Evolutionary conservation across 768 basidiomycete genomes (phyloP).

Genomic region (Suillus clintonianus): DNA sequence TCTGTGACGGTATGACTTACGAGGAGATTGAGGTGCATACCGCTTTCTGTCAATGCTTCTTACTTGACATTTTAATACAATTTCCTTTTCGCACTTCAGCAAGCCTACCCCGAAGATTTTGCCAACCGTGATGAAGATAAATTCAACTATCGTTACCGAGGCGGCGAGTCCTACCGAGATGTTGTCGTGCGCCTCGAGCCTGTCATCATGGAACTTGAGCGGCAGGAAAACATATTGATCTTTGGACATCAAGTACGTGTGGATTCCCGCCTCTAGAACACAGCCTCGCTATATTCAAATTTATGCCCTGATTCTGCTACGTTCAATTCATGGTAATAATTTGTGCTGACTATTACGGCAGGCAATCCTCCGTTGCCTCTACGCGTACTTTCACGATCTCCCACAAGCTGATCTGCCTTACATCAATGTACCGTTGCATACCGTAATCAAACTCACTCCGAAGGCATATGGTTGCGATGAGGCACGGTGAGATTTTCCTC

Average conservation of each 20-base stretch:
- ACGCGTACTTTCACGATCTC: slow-evolving; percentile 95
- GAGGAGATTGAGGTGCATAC: slow-evolving; percentile 89
- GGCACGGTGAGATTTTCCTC: slow-evolving; percentile 57
- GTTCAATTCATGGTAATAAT: slow-evolving; percentile 4
- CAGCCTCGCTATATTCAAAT: background rate
- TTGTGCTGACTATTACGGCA: slow-evolving; percentile 4
- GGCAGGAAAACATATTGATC: slow-evolving; percentile 96
- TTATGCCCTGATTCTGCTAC: background rate
- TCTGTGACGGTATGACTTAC: slow-evolving; percentile 99
- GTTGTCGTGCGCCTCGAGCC: slow-evolving; percentile 95
- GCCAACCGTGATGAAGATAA: slow-evolving; percentile 98
- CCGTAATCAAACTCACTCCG: slow-evolving; percentile 96
- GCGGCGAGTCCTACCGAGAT: slow-evolving; percentile 97
- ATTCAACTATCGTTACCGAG: slow-evolving; percentile 98
- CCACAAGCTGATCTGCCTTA: slow-evolving; percentile 95
- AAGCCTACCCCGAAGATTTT: slow-evolving; percentile 96
- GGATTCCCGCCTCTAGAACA: background rate
- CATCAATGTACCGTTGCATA: slow-evolving; percentile 96
- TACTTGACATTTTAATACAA: background rate
- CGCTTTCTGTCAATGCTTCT: background rate
- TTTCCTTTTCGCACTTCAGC: slow-evolving; percentile 42
- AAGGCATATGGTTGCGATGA: slow-evolving; percentile 99
- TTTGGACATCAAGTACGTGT: slow-evolving; percentile 84
- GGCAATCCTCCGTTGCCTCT: slow-evolving; percentile 58
- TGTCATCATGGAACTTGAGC: slow-evolving; percentile 98